Percentiles rank a stretch among this genome's conserved stretches.
Conservation (phyloP, 1,284 basidiomycete species). For the Ceratobasidium sp. region DNA sequence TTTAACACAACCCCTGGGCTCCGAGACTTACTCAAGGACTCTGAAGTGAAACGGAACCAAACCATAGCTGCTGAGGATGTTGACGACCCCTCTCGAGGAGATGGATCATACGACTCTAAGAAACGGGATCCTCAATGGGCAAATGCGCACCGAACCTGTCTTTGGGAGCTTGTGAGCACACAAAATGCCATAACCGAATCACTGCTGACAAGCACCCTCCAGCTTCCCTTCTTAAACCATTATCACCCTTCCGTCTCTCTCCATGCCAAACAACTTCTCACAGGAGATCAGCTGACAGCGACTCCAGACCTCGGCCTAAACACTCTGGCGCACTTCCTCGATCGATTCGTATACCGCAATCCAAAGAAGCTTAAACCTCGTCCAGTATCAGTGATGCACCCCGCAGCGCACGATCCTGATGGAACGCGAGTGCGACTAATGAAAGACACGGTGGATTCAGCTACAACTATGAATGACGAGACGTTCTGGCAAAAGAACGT, state of each 20-base stretch:
- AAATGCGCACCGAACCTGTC: slow-evolving; percentile 79
- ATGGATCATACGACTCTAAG: slow-evolving; percentile 74
- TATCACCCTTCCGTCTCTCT: slow-evolving; percentile 93
- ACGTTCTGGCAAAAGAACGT: slow-evolving; percentile 79
- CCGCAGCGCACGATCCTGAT: slow-evolving; percentile 70
- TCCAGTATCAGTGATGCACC: slow-evolving; percentile 94
- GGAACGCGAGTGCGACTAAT: slow-evolving; percentile 74
- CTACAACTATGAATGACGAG: slow-evolving; percentile 76
- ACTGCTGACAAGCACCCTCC: slow-evolving; percentile 23
- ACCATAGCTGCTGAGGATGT: slow-evolving; percentile 60
- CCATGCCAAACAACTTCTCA: slow-evolving; percentile 84
- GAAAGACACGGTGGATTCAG: slow-evolving; percentile 65
- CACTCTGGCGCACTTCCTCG: slow-evolving; percentile 92
- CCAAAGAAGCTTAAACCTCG: slow-evolving; percentile 85
- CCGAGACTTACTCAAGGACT: slow-evolving; percentile 58
- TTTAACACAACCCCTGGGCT: slow-evolving; percentile 80
- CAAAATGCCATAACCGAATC: not conserved
- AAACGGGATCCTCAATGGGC: slow-evolving; percentile 95
- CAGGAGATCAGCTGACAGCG: slow-evolving; percentile 72
- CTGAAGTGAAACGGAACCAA: slow-evolving; percentile 49
- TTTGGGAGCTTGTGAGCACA: slow-evolving; percentile 85
- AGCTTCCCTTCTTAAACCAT: slow-evolving; percentile 84
- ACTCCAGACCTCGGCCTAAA: slow-evolving; percentile 91
- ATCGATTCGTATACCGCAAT: slow-evolving; percentile 93
- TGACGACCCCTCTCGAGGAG: slow-evolving; percentile 54